phyloP scores from a whole-genome alignment of 2,329 filamentous ascomycete species.

The Botrytis hyacinthi region DNA sequence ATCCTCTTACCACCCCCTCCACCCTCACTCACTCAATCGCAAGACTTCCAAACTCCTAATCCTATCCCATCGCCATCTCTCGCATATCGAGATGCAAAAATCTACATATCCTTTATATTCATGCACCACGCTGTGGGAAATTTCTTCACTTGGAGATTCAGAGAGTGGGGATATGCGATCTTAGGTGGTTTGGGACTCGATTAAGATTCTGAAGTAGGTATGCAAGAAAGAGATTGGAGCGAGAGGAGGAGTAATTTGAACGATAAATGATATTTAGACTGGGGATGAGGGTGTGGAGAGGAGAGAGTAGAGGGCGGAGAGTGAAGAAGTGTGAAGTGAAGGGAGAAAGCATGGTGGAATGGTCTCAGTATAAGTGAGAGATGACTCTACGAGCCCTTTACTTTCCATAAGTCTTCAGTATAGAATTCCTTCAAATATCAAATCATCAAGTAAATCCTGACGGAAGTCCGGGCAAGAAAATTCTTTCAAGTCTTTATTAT shows the following conservation, averaged over 20 bases:
- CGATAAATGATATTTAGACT: neutral
- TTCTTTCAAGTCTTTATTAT: neutral
- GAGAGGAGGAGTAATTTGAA: neutral
- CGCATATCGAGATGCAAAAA: neutral
- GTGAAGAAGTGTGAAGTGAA: neutral
- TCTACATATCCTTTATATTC: neutral
- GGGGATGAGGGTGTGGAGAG: neutral
- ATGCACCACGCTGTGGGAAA: neutral
- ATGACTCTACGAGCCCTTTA: neutral
- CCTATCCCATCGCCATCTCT: neutral
- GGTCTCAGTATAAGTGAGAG: neutral
- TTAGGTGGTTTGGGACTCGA: neutral
- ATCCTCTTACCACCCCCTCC: too few relatives aligned
- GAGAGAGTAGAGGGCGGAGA: neutral
- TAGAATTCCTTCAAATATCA: neutral
- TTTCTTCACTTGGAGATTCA: fast-evolving
- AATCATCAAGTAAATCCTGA: neutral
- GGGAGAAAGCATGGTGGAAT: neutral
- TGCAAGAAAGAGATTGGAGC: neutral
- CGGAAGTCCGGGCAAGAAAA: neutral
- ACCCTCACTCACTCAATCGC: neutral
- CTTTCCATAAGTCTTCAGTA: fast-evolving
- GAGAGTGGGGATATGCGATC: neutral
- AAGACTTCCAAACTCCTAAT: neutral
- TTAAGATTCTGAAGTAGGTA: neutral